Evolutionary conservation across 2,329 filamentous ascomycete genomes (phyloP).

Genomic region (Ophiostoma pallidulum): DNA sequence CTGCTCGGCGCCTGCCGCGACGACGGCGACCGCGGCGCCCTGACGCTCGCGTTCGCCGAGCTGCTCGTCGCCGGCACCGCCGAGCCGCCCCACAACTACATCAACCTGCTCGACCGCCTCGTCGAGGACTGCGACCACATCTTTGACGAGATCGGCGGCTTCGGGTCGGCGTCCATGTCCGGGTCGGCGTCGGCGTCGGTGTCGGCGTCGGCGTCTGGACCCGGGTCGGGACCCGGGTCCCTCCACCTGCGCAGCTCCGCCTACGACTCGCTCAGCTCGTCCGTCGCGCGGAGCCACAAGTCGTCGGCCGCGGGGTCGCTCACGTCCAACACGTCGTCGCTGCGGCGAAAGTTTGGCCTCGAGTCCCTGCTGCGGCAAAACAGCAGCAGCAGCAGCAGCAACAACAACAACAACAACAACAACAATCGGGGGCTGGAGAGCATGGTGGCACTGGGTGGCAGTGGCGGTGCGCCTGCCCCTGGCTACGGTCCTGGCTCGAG

Average conservation of each 20-base stretch:
- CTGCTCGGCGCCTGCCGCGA: conserved; percentile 83
- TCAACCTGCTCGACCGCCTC: conserved; percentile 78
- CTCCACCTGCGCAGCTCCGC: conserved; percentile 41
- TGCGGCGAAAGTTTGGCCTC: conserved; percentile 76
- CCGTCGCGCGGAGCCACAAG: conserved; percentile 39
- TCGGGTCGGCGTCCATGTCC: too few relatives aligned
- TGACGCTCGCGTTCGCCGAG: conserved; percentile 84
- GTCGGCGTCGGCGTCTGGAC: too few relatives aligned
- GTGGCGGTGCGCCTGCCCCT: conserved; percentile 28
- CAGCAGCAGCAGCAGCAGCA: conserved; percentile 57
- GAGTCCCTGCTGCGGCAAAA: conserved; percentile 67
- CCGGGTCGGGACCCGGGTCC: too few relatives aligned
- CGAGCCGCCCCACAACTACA: conserved; percentile 67
- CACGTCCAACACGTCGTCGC: conserved; percentile 76
- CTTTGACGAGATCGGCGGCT: conserved; percentile 58
- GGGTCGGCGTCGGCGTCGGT: too few relatives aligned
- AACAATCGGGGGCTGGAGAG: conserved; percentile 22
- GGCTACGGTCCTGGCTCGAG: too few relatives aligned
- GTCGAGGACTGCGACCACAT: conserved; percentile 83
- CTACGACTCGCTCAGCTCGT: conserved; percentile 52
- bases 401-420: conserved; percentile 78
- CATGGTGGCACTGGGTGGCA: neutral
- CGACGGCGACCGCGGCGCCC: conserved; percentile 77
- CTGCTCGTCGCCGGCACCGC: conserved; percentile 59
- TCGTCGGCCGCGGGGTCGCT: conserved; percentile 65